Conservation (phyloP, 352 stramenopile genomes). For the Thraustochytrium striatum region DNA sequence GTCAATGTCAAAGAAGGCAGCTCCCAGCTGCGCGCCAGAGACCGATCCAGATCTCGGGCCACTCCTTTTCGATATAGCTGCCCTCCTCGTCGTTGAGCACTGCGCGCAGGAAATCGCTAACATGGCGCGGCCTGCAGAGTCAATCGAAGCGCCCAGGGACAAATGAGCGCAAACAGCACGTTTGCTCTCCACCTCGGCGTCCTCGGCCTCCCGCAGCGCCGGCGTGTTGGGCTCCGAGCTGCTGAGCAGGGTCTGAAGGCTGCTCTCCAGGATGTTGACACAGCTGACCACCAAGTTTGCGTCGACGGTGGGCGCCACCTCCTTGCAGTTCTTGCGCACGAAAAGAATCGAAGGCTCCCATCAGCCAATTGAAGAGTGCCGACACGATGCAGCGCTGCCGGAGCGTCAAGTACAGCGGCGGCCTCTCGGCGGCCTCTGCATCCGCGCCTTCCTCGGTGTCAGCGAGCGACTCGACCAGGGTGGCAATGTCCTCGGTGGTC, state of each 20-base stretch:
- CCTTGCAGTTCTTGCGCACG: conserved; percentile 58
- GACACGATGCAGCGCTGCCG: conserved; percentile 46
- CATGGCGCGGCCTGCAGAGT: conserved; percentile 39
- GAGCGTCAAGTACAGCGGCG: conserved; percentile 48
- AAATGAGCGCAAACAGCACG: conserved; percentile 24
- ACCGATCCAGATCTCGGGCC: conserved; percentile 33
- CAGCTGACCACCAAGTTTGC: conserved; percentile 80
- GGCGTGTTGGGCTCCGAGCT: conserved; percentile 27
- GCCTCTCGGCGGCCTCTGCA: conserved; percentile 32
- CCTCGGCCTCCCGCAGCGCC: conserved; percentile 52
- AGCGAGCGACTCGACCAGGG: conserved; percentile 69
- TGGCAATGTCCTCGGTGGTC: conserved; percentile 67
- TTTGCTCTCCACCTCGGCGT: conserved; percentile 51
- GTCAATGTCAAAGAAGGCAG: conserved; percentile 14
- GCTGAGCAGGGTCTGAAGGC: conserved; percentile 53
- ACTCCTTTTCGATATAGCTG: conserved; percentile 9
- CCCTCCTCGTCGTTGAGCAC: conserved; percentile 24
- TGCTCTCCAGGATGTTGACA: conserved; percentile 75
- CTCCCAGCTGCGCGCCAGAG: conserved; percentile 15
- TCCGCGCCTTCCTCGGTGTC: conserved; percentile 58
- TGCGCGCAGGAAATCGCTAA: neutral
- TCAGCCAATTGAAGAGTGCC: conserved; percentile 78
- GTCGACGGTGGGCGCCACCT: conserved; percentile 63
- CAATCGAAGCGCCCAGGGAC: conserved; percentile 71
- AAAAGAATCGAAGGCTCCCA: conserved; percentile 73